Evolutionary conservation across 2,329 filamentous ascomycete genomes (phyloP).

Genomic region (Bipolaris oryzae): DNA sequence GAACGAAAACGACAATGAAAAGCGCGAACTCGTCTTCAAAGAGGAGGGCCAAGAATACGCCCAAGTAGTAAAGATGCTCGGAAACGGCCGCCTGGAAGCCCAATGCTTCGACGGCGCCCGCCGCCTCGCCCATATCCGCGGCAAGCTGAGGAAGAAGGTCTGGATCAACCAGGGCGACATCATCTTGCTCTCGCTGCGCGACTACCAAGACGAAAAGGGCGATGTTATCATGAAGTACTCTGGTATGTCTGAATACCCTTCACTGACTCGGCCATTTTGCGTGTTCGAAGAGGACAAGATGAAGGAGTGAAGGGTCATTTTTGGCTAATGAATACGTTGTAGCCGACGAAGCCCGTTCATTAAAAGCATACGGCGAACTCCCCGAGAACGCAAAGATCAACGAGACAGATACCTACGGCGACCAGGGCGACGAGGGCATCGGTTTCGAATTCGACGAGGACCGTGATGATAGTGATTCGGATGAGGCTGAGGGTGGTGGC

Average conservation of each 20-base stretch:
- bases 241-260: slow-evolving; percentile 21
- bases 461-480: slow-evolving; percentile 62
- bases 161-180: slow-evolving; percentile 96
- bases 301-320: too few relatives aligned
- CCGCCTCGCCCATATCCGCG: slow-evolving; percentile 82
- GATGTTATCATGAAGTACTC: slow-evolving; percentile 92
- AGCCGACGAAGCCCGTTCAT: slow-evolving; percentile 84
- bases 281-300: not conserved
- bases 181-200: slow-evolving; percentile 69
- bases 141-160: slow-evolving; percentile 99
- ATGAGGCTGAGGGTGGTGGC: slow-evolving; percentile 63
- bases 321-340: slow-evolving; percentile 80
- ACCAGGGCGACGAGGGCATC: slow-evolving; percentile 88
- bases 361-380: slow-evolving; percentile 97
- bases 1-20: slow-evolving; percentile 96
- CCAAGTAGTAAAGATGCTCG: slow-evolving; percentile 93
- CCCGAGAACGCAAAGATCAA: slow-evolving; percentile 99
- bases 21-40: slow-evolving; percentile 98
- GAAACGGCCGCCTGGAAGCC: slow-evolving; percentile 91
- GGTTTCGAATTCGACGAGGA: slow-evolving; percentile 99
- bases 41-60: slow-evolving; percentile 95
- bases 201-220: slow-evolving; percentile 93
- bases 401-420: slow-evolving; percentile 93
- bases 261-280: not conserved
- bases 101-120: slow-evolving; percentile 94